Base-by-base conservation (phyloP, 1,284 basidiomycete genomes). In the Flammula alnicola region DNA sequence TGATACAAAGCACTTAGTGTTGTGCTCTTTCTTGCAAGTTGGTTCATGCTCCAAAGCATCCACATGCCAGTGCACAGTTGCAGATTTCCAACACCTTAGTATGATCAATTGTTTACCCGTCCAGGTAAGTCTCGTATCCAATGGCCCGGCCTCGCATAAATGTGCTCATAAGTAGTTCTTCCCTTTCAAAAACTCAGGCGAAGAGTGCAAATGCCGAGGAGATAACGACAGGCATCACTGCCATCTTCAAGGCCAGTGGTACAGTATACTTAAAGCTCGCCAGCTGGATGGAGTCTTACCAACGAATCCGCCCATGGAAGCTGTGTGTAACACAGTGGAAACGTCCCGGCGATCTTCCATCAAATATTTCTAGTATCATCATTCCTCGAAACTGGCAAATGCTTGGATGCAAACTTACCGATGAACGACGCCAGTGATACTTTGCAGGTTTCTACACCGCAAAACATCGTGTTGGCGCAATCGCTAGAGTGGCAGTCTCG, bases 361-460 rank as follows among this genome's bases (percentile, higher is more conserved):
- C 32, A 31, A 30, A 25, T 16, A 33, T 22, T 11, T 26, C 20
- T 20, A 32, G 27, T 27, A 11, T n/a, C 11, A 39, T 22, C 19
- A 8, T 11, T 30, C 17, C 9, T 26, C 7, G n/a, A 26, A 23
- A n/a, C n/a, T n/a, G n/a, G n/a, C n/a, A n/a, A n/a, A n/a, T n/a
- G 35, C 38, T 27, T 26, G 20, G 20, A 26, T 19, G 22, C 25
- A 8, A 26, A 61, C 75, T 54, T 57, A 79, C 78, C 63, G 31
- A 70, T 66, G 56, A 80, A 79, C 36, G 66, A 63, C 31, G 71
- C 59, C 78, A 19, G 69, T 64, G 20, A 66, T 54, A 17, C 62
- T 61, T 62, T 86, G 75, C 16, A 84, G 46, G 49, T 69, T 73
- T 63, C 60, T 81, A 73, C 4, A 12, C 72, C 65, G 59, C 84